A percentile compares a stretch with the other conserved stretches of the same genome.
Conservation (phyloP, 108 stramenopile species). For the Nitzschia putrida region DNA sequence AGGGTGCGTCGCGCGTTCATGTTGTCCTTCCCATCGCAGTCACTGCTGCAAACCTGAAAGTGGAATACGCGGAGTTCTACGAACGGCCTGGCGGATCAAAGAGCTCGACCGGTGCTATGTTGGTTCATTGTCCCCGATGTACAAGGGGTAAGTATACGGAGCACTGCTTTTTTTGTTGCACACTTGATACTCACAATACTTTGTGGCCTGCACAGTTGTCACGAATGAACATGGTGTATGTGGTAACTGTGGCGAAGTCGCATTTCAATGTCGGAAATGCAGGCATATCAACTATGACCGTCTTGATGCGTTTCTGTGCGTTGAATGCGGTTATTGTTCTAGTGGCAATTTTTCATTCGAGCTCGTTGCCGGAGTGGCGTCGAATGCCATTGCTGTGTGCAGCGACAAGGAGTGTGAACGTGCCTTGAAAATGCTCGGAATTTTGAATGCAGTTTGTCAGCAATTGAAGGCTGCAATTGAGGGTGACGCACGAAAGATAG, state of each 20-base stretch:
- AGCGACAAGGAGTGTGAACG: conserved; percentile 59
- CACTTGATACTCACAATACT: background rate
- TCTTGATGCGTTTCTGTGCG: conserved; percentile 94
- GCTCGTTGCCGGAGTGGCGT: conserved; percentile 69
- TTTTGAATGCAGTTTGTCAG: conserved; percentile 29
- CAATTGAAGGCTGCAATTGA: conserved; percentile 24
- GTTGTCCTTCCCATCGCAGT: conserved; percentile 56
- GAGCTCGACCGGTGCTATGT: conserved; percentile 52
- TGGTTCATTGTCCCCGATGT: conserved; percentile 90
- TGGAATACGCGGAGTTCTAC: conserved; percentile 82
- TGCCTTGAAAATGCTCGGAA: conserved; percentile 26
- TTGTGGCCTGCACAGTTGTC: conserved; percentile 49
- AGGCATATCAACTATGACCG: conserved; percentile 94
- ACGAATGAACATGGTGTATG: conserved; percentile 95
- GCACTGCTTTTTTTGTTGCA: background rate
- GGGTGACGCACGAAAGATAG: conserved; percentile 7
- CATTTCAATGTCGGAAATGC: conserved; percentile 94
- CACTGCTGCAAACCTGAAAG: conserved; percentile 75
- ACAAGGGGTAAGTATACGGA: conserved; percentile 45
- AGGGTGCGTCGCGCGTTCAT: conserved; percentile 56
- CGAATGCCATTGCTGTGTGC: conserved; percentile 74
- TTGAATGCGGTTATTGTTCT: conserved; percentile 95
- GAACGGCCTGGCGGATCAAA: conserved; percentile 60
- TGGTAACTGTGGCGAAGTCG: conserved; percentile 93
- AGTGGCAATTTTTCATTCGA: conserved; percentile 76